These are phyloP conservation scores for Sporothrix curviconia DNA, from an alignment of 2,329 filamentous ascomycete species.

Conservation along the genomic window DNA sequence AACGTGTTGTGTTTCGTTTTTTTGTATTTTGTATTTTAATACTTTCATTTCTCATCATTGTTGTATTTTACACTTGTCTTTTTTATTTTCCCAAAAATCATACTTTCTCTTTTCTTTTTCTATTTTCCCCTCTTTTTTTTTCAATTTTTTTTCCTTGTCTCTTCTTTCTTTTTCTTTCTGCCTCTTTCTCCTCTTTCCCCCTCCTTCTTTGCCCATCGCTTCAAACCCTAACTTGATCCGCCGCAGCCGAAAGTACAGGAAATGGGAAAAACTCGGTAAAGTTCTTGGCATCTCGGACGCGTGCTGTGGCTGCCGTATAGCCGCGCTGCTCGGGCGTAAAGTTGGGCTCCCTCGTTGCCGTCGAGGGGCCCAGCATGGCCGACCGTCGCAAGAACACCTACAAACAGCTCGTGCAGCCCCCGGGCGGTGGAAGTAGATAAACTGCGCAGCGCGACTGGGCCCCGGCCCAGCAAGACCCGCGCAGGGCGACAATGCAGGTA, in stretches of 20 bases:
- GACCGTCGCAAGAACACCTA: constrained; percentile 35
- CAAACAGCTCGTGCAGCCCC: constrained; percentile 38
- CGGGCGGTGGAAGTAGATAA: constrained; percentile 23
- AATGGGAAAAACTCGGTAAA: constrained; percentile 33
- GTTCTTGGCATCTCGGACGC: constrained; percentile 27
- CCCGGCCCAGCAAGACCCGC: constrained; percentile 31
- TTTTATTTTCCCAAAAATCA: background rate
- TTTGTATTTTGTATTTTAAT: constrained; percentile 1
- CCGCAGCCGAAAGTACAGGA: constrained; percentile 29
- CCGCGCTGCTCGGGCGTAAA: constrained; percentile 31
- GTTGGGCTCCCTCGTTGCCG: constrained; percentile 39
- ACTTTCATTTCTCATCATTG: background rate
- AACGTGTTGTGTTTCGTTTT: background rate
- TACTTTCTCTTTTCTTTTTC: background rate
- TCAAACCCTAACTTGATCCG: constrained; percentile 14
- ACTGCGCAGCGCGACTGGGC: constrained; percentile 27
- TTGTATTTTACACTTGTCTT: no score
- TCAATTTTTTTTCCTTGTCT: background rate
- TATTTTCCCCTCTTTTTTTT: background rate
- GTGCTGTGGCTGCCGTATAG: constrained; percentile 25
- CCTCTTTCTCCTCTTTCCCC: no score
- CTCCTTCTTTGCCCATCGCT: no score
- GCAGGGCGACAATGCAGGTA: constrained; percentile 37
- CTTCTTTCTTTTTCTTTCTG: background rate
- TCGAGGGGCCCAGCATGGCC: constrained; percentile 39